Conservation (phyloP, 1,139 yeast species). For the Taphrina pruni region DNA sequence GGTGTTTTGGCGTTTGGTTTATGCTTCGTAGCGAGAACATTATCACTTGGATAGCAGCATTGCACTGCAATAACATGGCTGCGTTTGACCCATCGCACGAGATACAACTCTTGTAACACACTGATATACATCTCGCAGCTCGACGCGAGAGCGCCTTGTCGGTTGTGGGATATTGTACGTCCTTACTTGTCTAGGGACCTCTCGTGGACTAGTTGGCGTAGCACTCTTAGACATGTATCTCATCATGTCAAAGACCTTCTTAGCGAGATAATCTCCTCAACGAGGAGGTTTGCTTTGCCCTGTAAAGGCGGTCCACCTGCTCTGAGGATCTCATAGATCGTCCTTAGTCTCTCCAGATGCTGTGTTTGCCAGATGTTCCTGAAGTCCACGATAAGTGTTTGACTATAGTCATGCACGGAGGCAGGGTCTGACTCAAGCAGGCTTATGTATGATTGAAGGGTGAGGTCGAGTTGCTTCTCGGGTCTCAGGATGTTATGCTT, state of each 20-base stretch:
- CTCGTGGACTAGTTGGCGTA: too few relatives aligned
- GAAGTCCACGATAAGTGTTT: slow-evolving; percentile 25
- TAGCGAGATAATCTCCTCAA: background rate
- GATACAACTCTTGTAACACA: too few relatives aligned
- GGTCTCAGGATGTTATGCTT: slow-evolving; percentile 33
- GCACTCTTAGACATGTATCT: too few relatives aligned
- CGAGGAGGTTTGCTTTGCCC: slow-evolving; percentile 32
- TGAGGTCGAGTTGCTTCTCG: slow-evolving; percentile 24
- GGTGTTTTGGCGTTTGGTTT: slow-evolving; percentile 6
- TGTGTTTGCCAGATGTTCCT: slow-evolving; percentile 20
- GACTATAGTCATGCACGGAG: slow-evolving; percentile 17
- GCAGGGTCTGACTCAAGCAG: slow-evolving; percentile 16
- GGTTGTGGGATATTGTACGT: too few relatives aligned
- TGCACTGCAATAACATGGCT: background rate
- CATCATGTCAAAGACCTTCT: background rate
- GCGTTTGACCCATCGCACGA: too few relatives aligned
- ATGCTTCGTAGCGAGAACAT: background rate
- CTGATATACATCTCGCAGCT: too few relatives aligned
- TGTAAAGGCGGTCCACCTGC: slow-evolving; percentile 20
- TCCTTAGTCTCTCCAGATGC: slow-evolving; percentile 17
- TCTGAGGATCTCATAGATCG: slow-evolving; percentile 5
- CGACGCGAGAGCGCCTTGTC: too few relatives aligned
- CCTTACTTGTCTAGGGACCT: too few relatives aligned
- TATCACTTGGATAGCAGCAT: background rate
- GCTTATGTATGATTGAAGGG: slow-evolving; percentile 14